Evolutionary conservation across 257 asterid species (phyloP).

Genomic region (Pogostemon cablin): DNA sequence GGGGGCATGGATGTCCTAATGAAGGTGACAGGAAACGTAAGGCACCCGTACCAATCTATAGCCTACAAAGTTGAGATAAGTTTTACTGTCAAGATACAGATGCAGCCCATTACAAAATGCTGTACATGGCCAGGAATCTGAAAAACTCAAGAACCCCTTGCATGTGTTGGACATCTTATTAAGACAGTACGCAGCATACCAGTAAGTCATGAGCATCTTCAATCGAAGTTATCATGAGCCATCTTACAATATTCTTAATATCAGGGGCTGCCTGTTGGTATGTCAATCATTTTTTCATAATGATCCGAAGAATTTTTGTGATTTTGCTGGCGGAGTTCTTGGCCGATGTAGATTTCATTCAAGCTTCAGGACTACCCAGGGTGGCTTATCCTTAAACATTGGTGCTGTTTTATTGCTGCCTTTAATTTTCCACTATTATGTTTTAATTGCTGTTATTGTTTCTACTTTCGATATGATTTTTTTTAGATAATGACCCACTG

Average conservation of each 20-base stretch:
- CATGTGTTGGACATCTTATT: constrained; percentile 77
- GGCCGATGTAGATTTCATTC: constrained; percentile 88
- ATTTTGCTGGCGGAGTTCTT: constrained; percentile 88
- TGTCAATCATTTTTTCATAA: constrained; percentile 82
- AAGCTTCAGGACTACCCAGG: constrained; percentile 58
- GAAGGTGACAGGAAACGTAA: constrained; percentile 60
- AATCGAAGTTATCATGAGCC: background rate
- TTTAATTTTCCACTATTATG: background rate
- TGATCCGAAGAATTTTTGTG: constrained; percentile 62
- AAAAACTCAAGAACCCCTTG: constrained; percentile 72
- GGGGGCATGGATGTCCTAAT: constrained; percentile 39
- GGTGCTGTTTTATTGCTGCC: background rate
- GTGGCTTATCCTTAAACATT: too few species aligned
- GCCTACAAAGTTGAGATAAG: constrained; percentile 76
- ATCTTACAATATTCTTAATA: constrained; percentile 9
- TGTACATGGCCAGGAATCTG: constrained; percentile 81
- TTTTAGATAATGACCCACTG: background rate
- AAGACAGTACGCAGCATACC: constrained; percentile 92
- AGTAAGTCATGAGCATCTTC: constrained; percentile 49
- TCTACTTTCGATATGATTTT: background rate
- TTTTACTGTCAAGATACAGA: constrained; percentile 75
- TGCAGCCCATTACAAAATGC: constrained; percentile 79
- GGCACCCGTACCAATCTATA: constrained; percentile 67
- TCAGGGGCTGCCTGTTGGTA: constrained; percentile 81
- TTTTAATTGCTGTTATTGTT: background rate